These are phyloP conservation scores for Metarhizium album DNA, from an alignment of 2,329 filamentous ascomycete species.

Conservation along the genomic window DNA sequence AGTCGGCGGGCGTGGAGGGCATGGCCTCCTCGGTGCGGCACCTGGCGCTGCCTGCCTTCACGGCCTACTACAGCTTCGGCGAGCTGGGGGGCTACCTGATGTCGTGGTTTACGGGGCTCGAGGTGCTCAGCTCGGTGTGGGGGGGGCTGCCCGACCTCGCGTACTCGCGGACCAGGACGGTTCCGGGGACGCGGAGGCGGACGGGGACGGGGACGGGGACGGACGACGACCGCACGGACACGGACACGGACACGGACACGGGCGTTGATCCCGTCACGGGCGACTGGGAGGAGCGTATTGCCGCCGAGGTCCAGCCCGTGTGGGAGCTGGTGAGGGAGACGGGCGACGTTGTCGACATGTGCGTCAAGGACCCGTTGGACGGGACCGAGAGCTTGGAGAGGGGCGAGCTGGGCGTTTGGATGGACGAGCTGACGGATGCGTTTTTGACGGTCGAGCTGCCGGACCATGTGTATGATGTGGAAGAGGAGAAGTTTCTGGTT, in stretches of 20 bases:
- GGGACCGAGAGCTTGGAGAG: constrained; percentile 5
- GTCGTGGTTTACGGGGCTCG: constrained; percentile 9
- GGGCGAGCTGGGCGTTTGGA: constrained; percentile 10
- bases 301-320: constrained; percentile 7
- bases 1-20: not conserved
- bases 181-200: not conserved
- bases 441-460: constrained; percentile 6
- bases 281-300: constrained; percentile 1
- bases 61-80: constrained; percentile 14
- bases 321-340: constrained; percentile 7
- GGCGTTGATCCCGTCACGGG: constrained; percentile 1
- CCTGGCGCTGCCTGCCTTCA: constrained; percentile 17
- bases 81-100: constrained; percentile 9
- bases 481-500: constrained; percentile 4
- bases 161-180: not conserved
- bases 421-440: constrained; percentile 8
- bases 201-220: not conserved
- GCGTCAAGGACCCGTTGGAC: constrained; percentile 3
- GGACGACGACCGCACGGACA: not conserved
- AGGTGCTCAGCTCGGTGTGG: constrained; percentile 14
- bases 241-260: constrained; percentile 1
- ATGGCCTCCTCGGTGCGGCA: constrained; percentile 9
- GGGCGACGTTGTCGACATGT: constrained; percentile 10
- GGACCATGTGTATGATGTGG: constrained; percentile 5
- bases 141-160: constrained; percentile 9